phyloP scores from a whole-genome alignment of 1,284 basidiomycete species.

The Puccinia horiana region DNA sequence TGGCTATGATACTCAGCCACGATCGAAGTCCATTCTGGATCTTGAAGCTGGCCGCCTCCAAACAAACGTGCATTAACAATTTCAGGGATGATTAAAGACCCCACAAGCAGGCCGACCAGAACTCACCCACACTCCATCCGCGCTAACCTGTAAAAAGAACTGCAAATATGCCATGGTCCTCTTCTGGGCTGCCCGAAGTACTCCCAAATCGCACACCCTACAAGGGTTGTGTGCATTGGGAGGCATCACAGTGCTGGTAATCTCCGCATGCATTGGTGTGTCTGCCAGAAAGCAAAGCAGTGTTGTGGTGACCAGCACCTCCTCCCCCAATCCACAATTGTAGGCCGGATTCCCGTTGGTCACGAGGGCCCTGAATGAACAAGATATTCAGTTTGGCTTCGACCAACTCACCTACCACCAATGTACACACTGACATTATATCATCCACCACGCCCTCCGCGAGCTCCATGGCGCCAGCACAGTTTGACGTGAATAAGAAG shows the following conservation, averaged over 20 bases:
- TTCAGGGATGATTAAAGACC: too few species aligned
- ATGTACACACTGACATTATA: conserved; percentile 7
- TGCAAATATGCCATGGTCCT: background rate
- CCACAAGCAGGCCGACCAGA: background rate
- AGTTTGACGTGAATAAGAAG: conserved; percentile 5
- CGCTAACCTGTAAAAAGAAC: background rate
- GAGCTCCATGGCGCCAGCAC: background rate
- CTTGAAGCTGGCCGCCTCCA: too few species aligned
- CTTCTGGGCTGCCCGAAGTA: background rate
- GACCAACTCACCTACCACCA: too few species aligned
- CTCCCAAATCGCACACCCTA: background rate
- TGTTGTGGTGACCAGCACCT: background rate
- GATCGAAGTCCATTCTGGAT: too few species aligned
- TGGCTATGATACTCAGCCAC: background rate
- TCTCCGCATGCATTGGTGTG: too few species aligned
- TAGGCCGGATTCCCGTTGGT: background rate
- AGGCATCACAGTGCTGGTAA: background rate
- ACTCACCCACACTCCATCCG: background rate
- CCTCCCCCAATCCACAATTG: background rate
- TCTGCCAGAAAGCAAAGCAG: background rate
- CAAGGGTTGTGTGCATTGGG: background rate
- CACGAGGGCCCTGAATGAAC: too few species aligned
- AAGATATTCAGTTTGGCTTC: too few species aligned
- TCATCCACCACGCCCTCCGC: background rate
- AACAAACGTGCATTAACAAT: too few species aligned